These are phyloP conservation scores for Lachnellula occidentalis DNA, from an alignment of 2,329 filamentous ascomycete genomes.

Conservation along the genomic window DNA sequence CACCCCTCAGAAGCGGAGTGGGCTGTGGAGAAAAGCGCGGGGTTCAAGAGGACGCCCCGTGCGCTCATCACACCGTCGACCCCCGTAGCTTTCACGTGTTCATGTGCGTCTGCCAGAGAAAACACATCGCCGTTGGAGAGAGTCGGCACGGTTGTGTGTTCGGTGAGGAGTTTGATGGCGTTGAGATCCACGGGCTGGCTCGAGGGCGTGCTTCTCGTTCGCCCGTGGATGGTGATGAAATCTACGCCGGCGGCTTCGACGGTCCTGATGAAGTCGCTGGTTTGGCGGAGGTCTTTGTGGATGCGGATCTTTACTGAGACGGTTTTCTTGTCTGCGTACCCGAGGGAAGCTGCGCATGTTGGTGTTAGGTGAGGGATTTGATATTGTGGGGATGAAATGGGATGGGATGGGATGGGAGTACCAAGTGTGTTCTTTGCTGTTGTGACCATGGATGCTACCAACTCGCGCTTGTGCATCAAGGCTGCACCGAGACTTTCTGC, in stretches of 20 bases:
- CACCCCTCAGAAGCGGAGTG: slow-evolving; percentile 38
- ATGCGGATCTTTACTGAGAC: slow-evolving; percentile 68
- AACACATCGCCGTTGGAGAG: slow-evolving; percentile 68
- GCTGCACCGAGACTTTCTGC: slow-evolving; percentile 62
- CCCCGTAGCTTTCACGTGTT: slow-evolving; percentile 35
- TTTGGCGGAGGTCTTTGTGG: slow-evolving; percentile 54
- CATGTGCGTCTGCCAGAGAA: slow-evolving; percentile 35
- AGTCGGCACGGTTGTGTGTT: slow-evolving; percentile 50
- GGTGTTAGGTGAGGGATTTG: neutral
- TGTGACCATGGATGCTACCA: slow-evolving; percentile 61
- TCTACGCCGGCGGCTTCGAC: slow-evolving; percentile 56
- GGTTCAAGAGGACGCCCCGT: slow-evolving; percentile 61
- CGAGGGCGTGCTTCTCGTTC: slow-evolving; percentile 56
- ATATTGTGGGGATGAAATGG: neutral
- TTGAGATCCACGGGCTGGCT: slow-evolving; percentile 56
- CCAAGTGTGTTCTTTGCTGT: slow-evolving; percentile 48
- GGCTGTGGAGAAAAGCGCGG: slow-evolving; percentile 48
- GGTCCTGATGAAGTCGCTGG: slow-evolving; percentile 56
- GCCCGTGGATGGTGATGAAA: slow-evolving; percentile 66
- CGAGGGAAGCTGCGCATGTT: slow-evolving; percentile 35
- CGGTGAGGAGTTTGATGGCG: slow-evolving; percentile 45
- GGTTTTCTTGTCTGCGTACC: slow-evolving; percentile 44
- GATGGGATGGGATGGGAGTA: neutral
- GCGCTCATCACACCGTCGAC: slow-evolving; percentile 65
- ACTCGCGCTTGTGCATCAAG: slow-evolving; percentile 59